Conservation (phyloP, 257 asterid genomes). For the Solanum piurae region DNA sequence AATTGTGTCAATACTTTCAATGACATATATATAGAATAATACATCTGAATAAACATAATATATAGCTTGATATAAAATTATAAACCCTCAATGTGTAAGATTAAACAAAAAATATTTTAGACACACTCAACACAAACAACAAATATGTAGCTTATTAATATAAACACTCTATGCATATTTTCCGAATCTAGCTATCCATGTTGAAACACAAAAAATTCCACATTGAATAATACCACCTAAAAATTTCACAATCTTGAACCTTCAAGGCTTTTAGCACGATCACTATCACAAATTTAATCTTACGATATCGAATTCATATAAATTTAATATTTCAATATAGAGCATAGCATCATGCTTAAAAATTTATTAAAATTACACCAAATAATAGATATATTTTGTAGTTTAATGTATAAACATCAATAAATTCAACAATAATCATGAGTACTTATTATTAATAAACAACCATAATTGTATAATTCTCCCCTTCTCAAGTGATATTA, state of each 20-base stretch:
- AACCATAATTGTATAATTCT: neutral
- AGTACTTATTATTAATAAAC: neutral
- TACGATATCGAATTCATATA: neutral
- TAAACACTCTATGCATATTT: neutral
- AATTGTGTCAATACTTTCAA: neutral
- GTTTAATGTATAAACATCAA: neutral
- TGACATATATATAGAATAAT: neutral
- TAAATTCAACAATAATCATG: neutral
- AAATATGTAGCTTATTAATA: neutral
- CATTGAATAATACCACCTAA: neutral
- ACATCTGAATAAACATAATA: neutral
- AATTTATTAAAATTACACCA: neutral
- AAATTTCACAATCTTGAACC: neutral
- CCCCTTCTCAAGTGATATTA: neutral
- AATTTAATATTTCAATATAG: neutral
- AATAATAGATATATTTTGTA: neutral
- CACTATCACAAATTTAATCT: neutral
- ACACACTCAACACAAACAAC: neutral
- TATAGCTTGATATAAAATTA: neutral
- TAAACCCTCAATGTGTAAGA: neutral
- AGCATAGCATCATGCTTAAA: too few relatives aligned
- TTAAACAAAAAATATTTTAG: too few relatives aligned
- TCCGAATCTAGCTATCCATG: neutral
- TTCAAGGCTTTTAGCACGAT: neutral
- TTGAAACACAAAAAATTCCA: neutral